Evolutionary conservation across 495 filamentous ascomycete genomes (phyloP), one percentile per base, ranked within the genome.

Genomic region (Talaromyces wortmannii): DNA sequence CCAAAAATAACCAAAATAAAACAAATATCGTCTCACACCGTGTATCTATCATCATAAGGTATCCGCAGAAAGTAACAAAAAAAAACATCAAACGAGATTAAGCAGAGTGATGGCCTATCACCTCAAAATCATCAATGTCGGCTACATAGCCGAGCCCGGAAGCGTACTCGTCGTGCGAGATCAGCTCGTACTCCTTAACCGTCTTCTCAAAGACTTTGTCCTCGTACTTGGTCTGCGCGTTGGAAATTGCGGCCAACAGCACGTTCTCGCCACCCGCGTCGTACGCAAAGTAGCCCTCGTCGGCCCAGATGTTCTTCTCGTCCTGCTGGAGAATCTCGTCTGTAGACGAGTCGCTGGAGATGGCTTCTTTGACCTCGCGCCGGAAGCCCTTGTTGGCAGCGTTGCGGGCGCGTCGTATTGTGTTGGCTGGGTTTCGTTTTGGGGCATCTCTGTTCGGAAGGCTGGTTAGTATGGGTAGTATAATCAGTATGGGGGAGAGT

Each of bases 111-210:
- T 56, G 61, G 45, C 66, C 63, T 16, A 76, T 65, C 48, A 76
- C 55, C 59, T 74, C 70, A 52, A 76, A 76, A 47, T 72, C 72
- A 40, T 71, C 71, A 15, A 72, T 69, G 48, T 72, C 73, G 10
- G 69, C 68, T 6, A 65, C 56, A 61, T 71, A 69, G 49, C 69
- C 70, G 16, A 30, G 17, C 29, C 47, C 43, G 30, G 59, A 55
- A 30, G 47, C 53, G 16, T 65, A 60, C 47, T 74, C 76, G 42
- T 66, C 70, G 57, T 78, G 57, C 36, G 74, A 65, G 44, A 83
- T 69, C 45, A 84, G 70, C 61, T 84, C 80, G 58, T 84, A 84
- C 59, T 83, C 80, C 66, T 78, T 78, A 63, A 82, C 71, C 18
- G 83, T 64, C 65, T 78, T 78, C 63, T 80, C 81, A 3, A 74